Evolutionary conservation across 768 basidiomycete species (phyloP), one percentile per base, ranked within the genome.

Genomic region (Rhizopogon sp.): DNA sequence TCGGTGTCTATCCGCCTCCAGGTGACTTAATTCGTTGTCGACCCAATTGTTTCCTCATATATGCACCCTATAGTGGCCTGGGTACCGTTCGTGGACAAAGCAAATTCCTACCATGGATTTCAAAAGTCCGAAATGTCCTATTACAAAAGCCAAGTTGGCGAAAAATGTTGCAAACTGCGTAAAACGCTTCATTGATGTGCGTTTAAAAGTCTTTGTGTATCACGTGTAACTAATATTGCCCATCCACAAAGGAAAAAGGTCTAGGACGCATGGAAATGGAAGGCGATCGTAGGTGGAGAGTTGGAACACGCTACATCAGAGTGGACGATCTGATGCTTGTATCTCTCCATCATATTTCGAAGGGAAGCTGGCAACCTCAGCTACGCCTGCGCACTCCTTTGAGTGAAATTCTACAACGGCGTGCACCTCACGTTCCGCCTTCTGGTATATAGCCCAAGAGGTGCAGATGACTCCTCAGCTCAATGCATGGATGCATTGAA

Each of bases 31-130:
- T 50, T 45, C 33, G 33, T 10, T 10, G 35, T 52, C 37, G 29
- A 46, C 25, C 52, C 44, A 44, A 14, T 13, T 42, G 20, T 14
- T 16, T 17, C 3, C 22, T 44, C 8, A 43, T 41, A 50, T 29
- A 61, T 43, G 37, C 25, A 1, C 42, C 54, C 55, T 56, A 16
- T 56, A 90, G 88, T 91, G 89, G 89, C 88, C 87, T 5, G 87
- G 89, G 1, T 90, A 90, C 60, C 73, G 81, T 31, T 78, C 81
- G 44, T 91, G 87, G 87, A 87, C 84, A 54, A 79, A 86, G 53
- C 89, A 91, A 65, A 90, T 91, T 57, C 89, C 89, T 7, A 90
- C 88, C 1, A 82, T 83, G 66, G 88, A 91, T 68, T 91, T 90
- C 66, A 79, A 81, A 39, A 89, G 81, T 58, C 88, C 89, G 0